Percentiles rank a stretch among this genome's conserved stretches.
Conservation (phyloP, 1,284 basidiomycete species). For the Rhodotorula sp. region DNA sequence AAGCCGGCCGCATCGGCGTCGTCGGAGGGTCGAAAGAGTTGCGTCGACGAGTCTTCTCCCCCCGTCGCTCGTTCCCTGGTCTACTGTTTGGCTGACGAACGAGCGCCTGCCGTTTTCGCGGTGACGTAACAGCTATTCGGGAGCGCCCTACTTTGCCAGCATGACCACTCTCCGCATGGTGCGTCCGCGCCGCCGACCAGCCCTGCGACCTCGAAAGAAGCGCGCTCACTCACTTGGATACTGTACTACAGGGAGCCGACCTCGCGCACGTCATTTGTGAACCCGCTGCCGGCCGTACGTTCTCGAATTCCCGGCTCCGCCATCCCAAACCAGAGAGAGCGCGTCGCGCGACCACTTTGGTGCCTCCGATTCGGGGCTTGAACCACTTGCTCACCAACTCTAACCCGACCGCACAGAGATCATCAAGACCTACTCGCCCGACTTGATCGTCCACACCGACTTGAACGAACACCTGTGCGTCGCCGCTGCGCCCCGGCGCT, state of each 20-base stretch:
- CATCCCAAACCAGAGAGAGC: too few relatives aligned
- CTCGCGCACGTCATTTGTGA: conserved; percentile 96
- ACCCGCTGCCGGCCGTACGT: conserved; percentile 57
- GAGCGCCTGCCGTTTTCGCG: too few relatives aligned
- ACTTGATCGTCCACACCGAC: conserved; percentile 93
- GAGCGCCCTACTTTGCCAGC: conserved; percentile 90
- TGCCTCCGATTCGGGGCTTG: too few relatives aligned
- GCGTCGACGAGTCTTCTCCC: conserved; percentile 39
- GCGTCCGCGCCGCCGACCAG: conserved; percentile 12
- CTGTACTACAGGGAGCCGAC: conserved; percentile 70
- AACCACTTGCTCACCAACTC: too few relatives aligned
- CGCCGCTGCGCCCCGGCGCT: background rate
- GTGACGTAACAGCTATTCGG: conserved; percentile 69
- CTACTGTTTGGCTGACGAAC: background rate
- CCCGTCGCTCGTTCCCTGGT: too few relatives aligned
- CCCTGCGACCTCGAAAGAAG: rapidly evolving
- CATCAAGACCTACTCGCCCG: conserved; percentile 92
- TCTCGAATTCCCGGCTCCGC: background rate
- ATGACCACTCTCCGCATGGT: conserved; percentile 83
- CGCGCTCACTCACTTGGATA: background rate
- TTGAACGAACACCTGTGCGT: conserved; percentile 53
- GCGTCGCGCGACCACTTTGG: too few relatives aligned
- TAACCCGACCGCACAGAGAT: conserved; percentile 54
- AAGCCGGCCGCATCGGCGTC: conserved; percentile 89
- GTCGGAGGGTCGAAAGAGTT: conserved; percentile 90